Conservation (phyloP, 2,329 filamentous ascomycete species). For the Exophiala sp. region DNA sequence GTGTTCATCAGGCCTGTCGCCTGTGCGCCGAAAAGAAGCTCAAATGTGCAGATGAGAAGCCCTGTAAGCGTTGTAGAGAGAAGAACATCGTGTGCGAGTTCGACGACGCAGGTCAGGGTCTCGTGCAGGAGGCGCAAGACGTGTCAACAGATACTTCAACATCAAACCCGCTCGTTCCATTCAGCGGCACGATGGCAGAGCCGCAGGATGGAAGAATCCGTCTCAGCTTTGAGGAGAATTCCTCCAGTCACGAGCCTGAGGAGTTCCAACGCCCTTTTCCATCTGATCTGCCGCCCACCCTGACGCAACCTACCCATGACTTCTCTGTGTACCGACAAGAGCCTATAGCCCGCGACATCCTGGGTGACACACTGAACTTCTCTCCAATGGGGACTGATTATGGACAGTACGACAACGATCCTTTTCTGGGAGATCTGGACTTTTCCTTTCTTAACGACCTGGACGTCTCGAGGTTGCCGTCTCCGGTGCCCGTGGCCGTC, state of each 20-base stretch:
- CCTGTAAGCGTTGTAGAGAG: constrained; percentile 51
- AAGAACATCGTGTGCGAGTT: constrained; percentile 46
- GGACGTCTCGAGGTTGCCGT: no score
- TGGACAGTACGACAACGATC: neutral
- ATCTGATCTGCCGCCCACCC: no score
- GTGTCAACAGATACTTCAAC: neutral
- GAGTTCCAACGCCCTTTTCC: no score
- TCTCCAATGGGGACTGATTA: no score
- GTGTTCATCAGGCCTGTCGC: constrained; percentile 51
- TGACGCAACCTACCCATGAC: no score
- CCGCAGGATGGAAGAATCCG: no score
- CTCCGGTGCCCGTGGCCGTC: no score
- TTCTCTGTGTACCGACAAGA: no score
- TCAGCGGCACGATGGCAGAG: neutral
- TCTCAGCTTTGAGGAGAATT: no score
- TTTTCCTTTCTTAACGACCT: constrained; percentile 3
- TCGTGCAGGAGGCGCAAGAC: neutral
- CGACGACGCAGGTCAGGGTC: constrained; percentile 14
- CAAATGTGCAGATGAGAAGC: constrained; percentile 54
- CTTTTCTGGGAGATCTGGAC: constrained; percentile 2
- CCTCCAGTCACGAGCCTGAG: no score
- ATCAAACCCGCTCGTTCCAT: neutral
- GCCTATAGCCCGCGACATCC: no score
- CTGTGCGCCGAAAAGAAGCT: constrained; percentile 51
- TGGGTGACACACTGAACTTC: no score